Evolutionary conservation across 1,284 basidiomycete species (phyloP).

Genomic region (Naganishia sp.): DNA sequence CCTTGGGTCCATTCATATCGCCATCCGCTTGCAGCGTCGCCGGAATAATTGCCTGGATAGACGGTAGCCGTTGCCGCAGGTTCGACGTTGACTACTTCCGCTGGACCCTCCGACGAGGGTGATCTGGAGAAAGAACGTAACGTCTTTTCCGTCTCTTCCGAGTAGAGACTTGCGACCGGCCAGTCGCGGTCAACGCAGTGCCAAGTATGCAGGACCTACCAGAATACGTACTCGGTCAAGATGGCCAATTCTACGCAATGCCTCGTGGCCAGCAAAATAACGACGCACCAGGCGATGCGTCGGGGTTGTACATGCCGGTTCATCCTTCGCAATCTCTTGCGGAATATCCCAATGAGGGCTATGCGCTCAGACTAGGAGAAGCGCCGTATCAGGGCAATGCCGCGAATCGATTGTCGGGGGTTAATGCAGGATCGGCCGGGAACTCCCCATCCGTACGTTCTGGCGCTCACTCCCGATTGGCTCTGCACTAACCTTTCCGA

Average conservation of each 20-base stretch:
- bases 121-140: neutral
- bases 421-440: neutral
- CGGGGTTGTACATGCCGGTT: neutral
- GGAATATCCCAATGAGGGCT: neutral
- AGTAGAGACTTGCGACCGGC: no score
- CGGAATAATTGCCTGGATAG: no score
- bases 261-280: neutral
- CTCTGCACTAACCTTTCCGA: no score
- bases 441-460: constrained; percentile 3
- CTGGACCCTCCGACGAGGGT: neutral
- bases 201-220: constrained; percentile 10
- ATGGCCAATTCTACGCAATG: constrained; percentile 21
- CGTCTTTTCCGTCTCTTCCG: no score
- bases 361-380: neutral
- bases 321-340: neutral
- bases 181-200: neutral
- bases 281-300: neutral
- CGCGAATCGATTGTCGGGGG: constrained; percentile 14
- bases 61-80: no score
- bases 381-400: neutral
- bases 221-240: constrained; percentile 13
- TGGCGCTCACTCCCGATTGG: neutral
- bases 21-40: no score
- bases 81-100: neutral
- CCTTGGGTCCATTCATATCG: no score